Base-by-base conservation (phyloP, 2,329 filamentous ascomycete species). In the Rhinocladiella mackenziei region DNA sequence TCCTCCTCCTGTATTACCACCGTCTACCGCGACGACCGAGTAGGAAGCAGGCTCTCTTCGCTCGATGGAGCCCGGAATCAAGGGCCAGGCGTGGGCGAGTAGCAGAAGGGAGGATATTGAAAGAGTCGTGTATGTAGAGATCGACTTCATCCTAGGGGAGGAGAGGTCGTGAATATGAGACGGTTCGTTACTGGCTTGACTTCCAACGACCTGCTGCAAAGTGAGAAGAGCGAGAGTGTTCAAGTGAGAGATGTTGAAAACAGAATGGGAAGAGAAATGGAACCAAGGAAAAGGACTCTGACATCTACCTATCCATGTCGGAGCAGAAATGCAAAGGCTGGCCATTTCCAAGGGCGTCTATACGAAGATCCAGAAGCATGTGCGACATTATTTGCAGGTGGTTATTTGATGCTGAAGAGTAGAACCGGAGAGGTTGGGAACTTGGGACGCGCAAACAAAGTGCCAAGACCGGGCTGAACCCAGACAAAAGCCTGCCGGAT, bases 1-100 rank as follows among this genome's bases (percentile, higher is more conserved):
- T 44, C 41, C 17, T 36, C 38, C n/a, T 45, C 53, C 48, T 50
- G 56, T 33, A 52, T 53, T 46, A 32, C 58, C 58, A 34, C 61
- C 61, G 45, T 61, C 60, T 13, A 63, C 61, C n/a, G 58, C 52
- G 17, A 63, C 61, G 18, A 63, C 59, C 17, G 61, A 62, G 46
- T 63, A 63, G 25, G 60, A 53, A 31, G 54, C 53, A 15, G 53
- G 45, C 34, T 41, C 20, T 43, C 49, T 42, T 48, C 46, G 37
- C 26, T 50, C 51, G 17, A 50, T 35, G 10, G 17, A 9, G 11
- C 20, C 22, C 8, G 48, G 47, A 33, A 37, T 8, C 11, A 50
- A 10, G 33, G 48, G 45, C 25, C 37, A 41, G 20, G 50, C 46
- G n/a, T 33, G 43, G 5, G 50, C 34, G 20, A 52, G 29, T 19